These are phyloP conservation scores for Centrapalus pauciflorus DNA, from an alignment of 129 eudicot genomes.

Conservation along the genomic window DNA sequence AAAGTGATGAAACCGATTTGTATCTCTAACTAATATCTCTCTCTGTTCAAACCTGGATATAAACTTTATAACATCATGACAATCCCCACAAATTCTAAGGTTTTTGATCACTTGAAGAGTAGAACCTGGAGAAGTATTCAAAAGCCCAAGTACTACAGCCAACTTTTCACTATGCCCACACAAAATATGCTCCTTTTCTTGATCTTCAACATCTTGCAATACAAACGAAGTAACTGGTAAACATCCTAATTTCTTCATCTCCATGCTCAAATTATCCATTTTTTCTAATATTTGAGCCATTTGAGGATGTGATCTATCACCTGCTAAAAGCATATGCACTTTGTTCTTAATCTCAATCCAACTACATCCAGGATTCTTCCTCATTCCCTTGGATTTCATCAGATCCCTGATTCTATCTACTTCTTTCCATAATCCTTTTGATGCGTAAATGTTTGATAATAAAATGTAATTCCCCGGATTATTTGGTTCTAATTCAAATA, in stretches of 20 bases:
- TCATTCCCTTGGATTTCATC: slow-evolving; percentile 76
- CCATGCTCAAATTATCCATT: slow-evolving; percentile 40
- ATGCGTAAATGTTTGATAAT: slow-evolving; percentile 78
- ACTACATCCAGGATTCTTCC: slow-evolving; percentile 94
- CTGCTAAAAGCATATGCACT: slow-evolving; percentile 83
- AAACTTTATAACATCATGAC: slow-evolving; percentile 71
- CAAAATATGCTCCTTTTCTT: slow-evolving; percentile 80
- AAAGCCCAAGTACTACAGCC: slow-evolving; percentile 75
- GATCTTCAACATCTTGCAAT: slow-evolving; percentile 96
- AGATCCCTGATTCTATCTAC: slow-evolving; percentile 62
- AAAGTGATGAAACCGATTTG: slow-evolving; percentile 88
- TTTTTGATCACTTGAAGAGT: slow-evolving; percentile 75
- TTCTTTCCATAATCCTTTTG: slow-evolving; percentile 70
- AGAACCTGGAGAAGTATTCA: slow-evolving; percentile 67
- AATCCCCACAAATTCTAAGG: slow-evolving; percentile 85
- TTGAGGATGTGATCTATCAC: slow-evolving; percentile 77
- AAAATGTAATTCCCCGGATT: slow-evolving; percentile 84
- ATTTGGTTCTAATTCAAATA: slow-evolving; percentile 71
- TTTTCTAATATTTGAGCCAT: slow-evolving; percentile 54
- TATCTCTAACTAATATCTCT: slow-evolving; percentile 79
- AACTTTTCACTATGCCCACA: slow-evolving; percentile 95
- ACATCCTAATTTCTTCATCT: slow-evolving; percentile 70
- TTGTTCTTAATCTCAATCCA: slow-evolving; percentile 91
- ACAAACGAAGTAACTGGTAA: slow-evolving; percentile 58
- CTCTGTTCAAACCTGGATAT: slow-evolving; percentile 61